Evolutionary conservation across 257 asterid genomes (phyloP).

Genomic region (Knoxia roxburghii): DNA sequence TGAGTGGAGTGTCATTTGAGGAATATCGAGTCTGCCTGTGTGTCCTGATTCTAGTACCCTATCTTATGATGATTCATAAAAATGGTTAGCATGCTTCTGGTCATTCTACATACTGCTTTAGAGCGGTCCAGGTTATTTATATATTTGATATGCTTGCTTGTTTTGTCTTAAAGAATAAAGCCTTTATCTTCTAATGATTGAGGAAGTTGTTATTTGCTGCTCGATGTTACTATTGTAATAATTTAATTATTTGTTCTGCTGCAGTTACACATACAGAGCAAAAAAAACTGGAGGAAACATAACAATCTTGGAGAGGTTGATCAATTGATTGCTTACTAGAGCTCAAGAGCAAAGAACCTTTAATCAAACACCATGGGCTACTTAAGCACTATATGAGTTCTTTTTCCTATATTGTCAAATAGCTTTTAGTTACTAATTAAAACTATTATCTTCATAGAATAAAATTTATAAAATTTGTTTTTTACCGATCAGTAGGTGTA

Average conservation of each 20-base stretch:
- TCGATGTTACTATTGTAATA: neutral
- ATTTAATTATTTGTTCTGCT: constrained; percentile 1
- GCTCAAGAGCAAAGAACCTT: neutral
- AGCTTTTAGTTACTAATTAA: neutral
- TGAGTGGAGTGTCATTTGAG: constrained; percentile 93
- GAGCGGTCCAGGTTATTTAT: neutral
- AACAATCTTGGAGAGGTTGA: constrained; percentile 97
- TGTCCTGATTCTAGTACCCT: constrained; percentile 87
- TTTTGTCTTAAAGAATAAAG: neutral
- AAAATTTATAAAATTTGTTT: neutral
- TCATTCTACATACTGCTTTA: constrained; percentile 7
- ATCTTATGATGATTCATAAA: constrained; percentile 65
- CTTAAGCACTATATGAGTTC: neutral
- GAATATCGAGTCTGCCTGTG: constrained; percentile 82
- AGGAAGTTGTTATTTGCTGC: neutral
- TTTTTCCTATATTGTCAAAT: neutral
- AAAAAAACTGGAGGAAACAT: constrained; percentile 81
- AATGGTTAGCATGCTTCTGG: constrained; percentile 50
- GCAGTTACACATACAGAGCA: constrained; percentile 82
- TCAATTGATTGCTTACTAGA: constrained; percentile 22
- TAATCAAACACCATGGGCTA: neutral
- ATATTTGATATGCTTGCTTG: neutral
- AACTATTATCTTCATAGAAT: neutral
- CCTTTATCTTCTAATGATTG: constrained; percentile 1
- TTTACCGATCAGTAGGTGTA: neutral